Evolutionary conservation across 768 basidiomycete genomes (phyloP).

Genomic region (Neoboletus subvelutipes): DNA sequence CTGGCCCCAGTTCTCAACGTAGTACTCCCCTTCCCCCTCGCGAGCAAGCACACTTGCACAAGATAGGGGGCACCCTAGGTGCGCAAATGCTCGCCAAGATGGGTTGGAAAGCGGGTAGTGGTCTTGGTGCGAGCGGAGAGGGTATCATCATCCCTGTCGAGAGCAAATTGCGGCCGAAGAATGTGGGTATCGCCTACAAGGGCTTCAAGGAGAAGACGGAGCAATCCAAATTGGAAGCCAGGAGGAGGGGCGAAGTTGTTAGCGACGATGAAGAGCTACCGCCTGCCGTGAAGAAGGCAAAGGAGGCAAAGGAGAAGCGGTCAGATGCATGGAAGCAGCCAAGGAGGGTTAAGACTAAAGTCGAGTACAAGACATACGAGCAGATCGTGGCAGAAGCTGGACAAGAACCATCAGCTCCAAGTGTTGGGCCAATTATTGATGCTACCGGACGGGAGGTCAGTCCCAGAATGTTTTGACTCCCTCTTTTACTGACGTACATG

Average conservation of each 20-base stretch:
- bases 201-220: slow-evolving; percentile 89
- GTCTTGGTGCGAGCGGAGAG: slow-evolving; percentile 70
- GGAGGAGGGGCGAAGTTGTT: slow-evolving; percentile 66
- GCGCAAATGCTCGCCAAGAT: slow-evolving; percentile 91
- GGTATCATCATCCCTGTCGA: slow-evolving; percentile 91
- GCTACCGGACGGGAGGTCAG: slow-evolving; percentile 89
- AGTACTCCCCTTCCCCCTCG: slow-evolving; percentile 53
- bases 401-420: slow-evolving; percentile 48
- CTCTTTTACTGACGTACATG: slow-evolving; percentile 7
- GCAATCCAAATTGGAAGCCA: slow-evolving; percentile 79
- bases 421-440: slow-evolving; percentile 89
- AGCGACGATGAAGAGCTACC: slow-evolving; percentile 64
- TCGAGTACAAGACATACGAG: slow-evolving; percentile 97
- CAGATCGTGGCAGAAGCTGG: slow-evolving; percentile 90
- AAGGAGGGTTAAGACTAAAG: slow-evolving; percentile 78
- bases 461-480: slow-evolving; percentile 12
- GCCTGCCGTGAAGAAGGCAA: slow-evolving; percentile 35
- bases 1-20: slow-evolving; percentile 41
- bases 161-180: slow-evolving; percentile 78
- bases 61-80: slow-evolving; percentile 74
- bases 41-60: slow-evolving; percentile 82
- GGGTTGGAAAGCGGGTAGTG: slow-evolving; percentile 88
- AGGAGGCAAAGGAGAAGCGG: slow-evolving; percentile 58
- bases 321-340: slow-evolving; percentile 85
- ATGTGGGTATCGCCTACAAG: slow-evolving; percentile 83